These are phyloP conservation scores for Blastocystis sp. DNA, from an alignment of 352 stramenopile genomes.

Conservation along the genomic window DNA sequence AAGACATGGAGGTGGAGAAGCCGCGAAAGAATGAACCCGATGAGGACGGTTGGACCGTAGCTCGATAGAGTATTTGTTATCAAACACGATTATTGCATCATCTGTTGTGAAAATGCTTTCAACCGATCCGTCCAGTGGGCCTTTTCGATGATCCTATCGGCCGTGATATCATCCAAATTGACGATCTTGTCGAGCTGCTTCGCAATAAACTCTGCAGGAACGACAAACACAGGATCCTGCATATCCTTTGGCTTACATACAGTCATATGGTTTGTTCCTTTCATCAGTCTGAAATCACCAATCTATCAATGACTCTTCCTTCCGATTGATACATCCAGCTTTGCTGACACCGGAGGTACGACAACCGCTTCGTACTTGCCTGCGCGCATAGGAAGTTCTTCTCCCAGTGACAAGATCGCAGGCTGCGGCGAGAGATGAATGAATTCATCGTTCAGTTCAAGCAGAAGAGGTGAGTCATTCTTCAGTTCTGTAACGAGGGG, in stretches of 20 bases:
- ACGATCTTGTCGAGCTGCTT: slow-evolving; percentile 4
- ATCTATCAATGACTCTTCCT: slow-evolving; percentile 61
- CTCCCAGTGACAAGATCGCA: slow-evolving; percentile 70
- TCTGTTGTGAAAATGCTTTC: background rate
- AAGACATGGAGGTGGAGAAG: slow-evolving; percentile 40
- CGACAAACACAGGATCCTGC: background rate
- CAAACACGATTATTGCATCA: background rate
- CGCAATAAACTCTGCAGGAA: slow-evolving; percentile 17
- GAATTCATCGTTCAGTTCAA: slow-evolving; percentile 76
- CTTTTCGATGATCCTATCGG: slow-evolving; percentile 9
- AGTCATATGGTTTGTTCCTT: slow-evolving; percentile 70
- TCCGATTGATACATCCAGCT: slow-evolving; percentile 73
- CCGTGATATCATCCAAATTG: slow-evolving; percentile 20
- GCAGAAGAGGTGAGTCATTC: slow-evolving; percentile 71
- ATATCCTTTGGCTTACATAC: slow-evolving; percentile 71
- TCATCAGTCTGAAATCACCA: slow-evolving; percentile 61
- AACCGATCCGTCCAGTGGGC: background rate
- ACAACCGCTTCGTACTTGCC: slow-evolving; percentile 73
- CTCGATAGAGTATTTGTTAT: background rate
- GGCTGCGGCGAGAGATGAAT: slow-evolving; percentile 68
- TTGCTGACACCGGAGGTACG: slow-evolving; percentile 70
- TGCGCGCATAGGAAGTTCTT: slow-evolving; percentile 69
- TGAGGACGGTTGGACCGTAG: slow-evolving; percentile 26
- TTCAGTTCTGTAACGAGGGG: slow-evolving; percentile 69
- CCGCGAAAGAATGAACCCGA: slow-evolving; percentile 30